phyloP scores from a whole-genome alignment of 1,284 basidiomycete genomes.

The Taiwanofungus camphoratus region DNA sequence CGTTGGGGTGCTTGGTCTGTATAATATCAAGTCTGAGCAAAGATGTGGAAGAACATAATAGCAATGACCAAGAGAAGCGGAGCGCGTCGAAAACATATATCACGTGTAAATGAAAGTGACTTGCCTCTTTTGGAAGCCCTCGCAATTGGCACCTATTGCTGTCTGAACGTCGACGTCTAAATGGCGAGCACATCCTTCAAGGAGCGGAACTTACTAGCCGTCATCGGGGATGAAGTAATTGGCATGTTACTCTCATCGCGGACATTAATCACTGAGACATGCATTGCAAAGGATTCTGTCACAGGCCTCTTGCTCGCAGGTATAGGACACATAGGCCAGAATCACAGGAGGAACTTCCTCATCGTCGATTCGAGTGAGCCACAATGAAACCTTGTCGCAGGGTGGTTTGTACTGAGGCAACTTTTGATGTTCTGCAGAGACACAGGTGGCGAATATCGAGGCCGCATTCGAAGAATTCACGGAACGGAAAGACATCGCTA shows the following conservation, averaged over 20 bases:
- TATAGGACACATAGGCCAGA: constrained; percentile 82
- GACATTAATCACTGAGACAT: too few species aligned
- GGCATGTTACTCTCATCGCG: too few species aligned
- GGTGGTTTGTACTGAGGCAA: neutral
- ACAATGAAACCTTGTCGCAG: neutral
- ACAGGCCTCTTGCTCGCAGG: constrained; percentile 91
- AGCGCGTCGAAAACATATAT: too few species aligned
- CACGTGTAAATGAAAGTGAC: neutral
- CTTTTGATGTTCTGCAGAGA: constrained; percentile 50
- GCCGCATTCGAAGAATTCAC: constrained; percentile 90
- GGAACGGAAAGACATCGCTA: constrained; percentile 89
- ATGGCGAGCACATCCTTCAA: constrained; percentile 56
- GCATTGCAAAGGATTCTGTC: constrained; percentile 79
- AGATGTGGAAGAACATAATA: too few species aligned
- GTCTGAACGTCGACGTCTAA: constrained; percentile 3
- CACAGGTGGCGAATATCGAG: constrained; percentile 84
- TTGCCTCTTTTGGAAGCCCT: neutral
- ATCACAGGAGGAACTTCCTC: constrained; percentile 94
- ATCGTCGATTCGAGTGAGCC: constrained; percentile 82
- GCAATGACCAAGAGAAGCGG: too few species aligned
- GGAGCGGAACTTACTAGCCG: constrained; percentile 83
- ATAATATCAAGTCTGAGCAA: too few species aligned
- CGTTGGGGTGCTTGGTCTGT: too few species aligned
- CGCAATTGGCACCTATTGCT: neutral
- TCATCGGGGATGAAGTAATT: constrained; percentile 96